phyloP scores from a whole-genome alignment of 2,329 filamentous ascomycete species.

The Paracoccidioides lutzii region DNA sequence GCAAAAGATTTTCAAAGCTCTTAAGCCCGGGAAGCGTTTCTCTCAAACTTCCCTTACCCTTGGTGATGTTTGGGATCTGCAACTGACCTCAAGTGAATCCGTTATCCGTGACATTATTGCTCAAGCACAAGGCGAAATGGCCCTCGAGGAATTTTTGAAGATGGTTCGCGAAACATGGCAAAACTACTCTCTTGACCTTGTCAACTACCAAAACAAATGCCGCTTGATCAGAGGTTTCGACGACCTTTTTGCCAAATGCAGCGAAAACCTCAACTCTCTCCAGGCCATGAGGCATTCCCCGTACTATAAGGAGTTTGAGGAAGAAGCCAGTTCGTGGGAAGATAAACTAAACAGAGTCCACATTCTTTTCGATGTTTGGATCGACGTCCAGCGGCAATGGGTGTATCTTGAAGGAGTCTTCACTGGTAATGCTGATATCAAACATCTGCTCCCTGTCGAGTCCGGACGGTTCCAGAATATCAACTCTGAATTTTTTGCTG shows the following conservation, averaged over 20 bases:
- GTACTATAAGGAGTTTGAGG: conserved; percentile 98
- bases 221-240: conserved; percentile 96
- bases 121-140: conserved; percentile 96
- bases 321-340: conserved; percentile 92
- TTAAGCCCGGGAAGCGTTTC: conserved; percentile 86
- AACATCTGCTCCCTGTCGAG: conserved; percentile 90
- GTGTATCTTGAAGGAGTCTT: conserved; percentile 99
- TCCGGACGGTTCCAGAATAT: conserved; percentile 97
- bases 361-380: conserved; percentile 98
- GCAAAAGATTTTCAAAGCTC: conserved; percentile 92
- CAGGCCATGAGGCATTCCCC: conserved; percentile 98
- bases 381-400: conserved; percentile 99
- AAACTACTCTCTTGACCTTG: conserved; percentile 83
- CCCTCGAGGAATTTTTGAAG: conserved; percentile 90
- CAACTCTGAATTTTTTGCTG: conserved; percentile 96
- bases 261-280: conserved; percentile 91
- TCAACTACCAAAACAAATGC: conserved; percentile 97
- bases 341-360: conserved; percentile 96
- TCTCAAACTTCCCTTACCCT: conserved; percentile 89
- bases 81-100: conserved; percentile 72
- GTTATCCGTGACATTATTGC: conserved; percentile 87
- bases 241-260: conserved; percentile 95
- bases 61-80: conserved; percentile 97
- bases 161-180: conserved; percentile 96
- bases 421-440: conserved; percentile 96